A percentile compares a stretch with the other conserved stretches of the same genome.
Conservation (phyloP, 2,329 filamentous ascomycete genomes). For the Clonostachys rosea region DNA sequence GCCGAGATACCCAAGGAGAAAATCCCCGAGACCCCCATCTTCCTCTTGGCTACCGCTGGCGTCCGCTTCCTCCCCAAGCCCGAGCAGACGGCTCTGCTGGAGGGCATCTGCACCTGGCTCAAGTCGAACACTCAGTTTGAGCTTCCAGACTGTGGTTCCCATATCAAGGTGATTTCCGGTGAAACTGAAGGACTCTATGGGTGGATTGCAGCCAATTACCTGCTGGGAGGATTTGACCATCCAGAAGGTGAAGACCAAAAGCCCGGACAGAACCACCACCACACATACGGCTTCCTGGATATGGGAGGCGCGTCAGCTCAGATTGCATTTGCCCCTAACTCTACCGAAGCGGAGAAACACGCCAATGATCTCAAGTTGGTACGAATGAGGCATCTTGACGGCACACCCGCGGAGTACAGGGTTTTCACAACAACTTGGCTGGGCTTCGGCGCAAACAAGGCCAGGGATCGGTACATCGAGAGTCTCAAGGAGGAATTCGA, state of each 20-base stretch:
- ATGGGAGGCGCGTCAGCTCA: constrained; percentile 98
- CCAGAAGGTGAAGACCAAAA: constrained; percentile 36
- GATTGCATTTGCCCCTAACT: constrained; percentile 94
- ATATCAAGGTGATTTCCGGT: constrained; percentile 91
- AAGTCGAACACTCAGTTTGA: constrained; percentile 72
- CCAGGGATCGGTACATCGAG: constrained; percentile 79
- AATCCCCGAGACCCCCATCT: constrained; percentile 82
- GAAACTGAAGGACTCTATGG: constrained; percentile 96
- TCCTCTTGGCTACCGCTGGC: constrained; percentile 91
- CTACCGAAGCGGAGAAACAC: constrained; percentile 85
- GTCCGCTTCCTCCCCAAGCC: constrained; percentile 78
- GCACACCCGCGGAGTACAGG: constrained; percentile 71
- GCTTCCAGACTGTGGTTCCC: constrained; percentile 82
- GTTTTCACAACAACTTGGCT: constrained; percentile 97
- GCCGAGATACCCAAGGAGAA: constrained; percentile 72
- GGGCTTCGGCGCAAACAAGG: constrained; percentile 94
- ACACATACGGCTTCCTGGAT: constrained; percentile 95
- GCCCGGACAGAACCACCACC: constrained; percentile 58
- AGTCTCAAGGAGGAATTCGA: constrained; percentile 64
- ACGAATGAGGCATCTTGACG: constrained; percentile 78
- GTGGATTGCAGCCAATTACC: constrained; percentile 95
- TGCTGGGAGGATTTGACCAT: constrained; percentile 84
- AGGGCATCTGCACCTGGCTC: constrained; percentile 79
- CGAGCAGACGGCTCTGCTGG: constrained; percentile 69
- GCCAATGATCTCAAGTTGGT: constrained; percentile 84